Conservation (phyloP, 306 rosid species). For the Potentilla sterilis region DNA sequence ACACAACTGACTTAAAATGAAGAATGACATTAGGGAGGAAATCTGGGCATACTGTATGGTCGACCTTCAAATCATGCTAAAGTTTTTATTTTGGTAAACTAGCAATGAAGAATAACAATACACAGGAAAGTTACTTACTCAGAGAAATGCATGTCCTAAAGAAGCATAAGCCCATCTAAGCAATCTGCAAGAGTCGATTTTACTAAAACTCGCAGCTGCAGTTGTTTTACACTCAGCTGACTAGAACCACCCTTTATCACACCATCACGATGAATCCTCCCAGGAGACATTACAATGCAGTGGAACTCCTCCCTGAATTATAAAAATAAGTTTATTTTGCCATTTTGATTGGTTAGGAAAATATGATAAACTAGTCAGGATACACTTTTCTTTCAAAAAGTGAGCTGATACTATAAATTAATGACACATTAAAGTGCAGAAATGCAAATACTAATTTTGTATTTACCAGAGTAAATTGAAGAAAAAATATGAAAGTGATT, state of each 20-base stretch:
- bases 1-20: neutral
- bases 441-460: neutral
- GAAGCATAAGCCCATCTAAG: slow-evolving; percentile 71
- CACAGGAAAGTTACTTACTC: slow-evolving; percentile 49
- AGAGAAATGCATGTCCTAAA: slow-evolving; percentile 59
- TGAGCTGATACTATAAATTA: neutral
- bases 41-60: neutral
- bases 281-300: slow-evolving; percentile 53
- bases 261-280: slow-evolving; percentile 58
- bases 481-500: neutral
- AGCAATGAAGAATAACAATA: neutral
- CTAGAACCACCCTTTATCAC: slow-evolving; percentile 40
- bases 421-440: too few relatives aligned
- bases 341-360: neutral
- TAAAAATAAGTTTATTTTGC: slow-evolving; percentile 2
- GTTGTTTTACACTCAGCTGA: slow-evolving; percentile 48
- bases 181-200: slow-evolving; percentile 76
- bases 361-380: neutral
- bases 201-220: slow-evolving; percentile 55
- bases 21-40: neutral
- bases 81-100: neutral
- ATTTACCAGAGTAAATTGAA: too few relatives aligned
- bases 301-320: slow-evolving; percentile 63
- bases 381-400: neutral
- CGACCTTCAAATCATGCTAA: neutral